Percentiles rank a stretch among this genome's conserved stretches.
These are phyloP conservation scores for Penicillium sp. DNA, from an alignment of 2,329 filamentous ascomycete genomes.

Conservation along the genomic window DNA sequence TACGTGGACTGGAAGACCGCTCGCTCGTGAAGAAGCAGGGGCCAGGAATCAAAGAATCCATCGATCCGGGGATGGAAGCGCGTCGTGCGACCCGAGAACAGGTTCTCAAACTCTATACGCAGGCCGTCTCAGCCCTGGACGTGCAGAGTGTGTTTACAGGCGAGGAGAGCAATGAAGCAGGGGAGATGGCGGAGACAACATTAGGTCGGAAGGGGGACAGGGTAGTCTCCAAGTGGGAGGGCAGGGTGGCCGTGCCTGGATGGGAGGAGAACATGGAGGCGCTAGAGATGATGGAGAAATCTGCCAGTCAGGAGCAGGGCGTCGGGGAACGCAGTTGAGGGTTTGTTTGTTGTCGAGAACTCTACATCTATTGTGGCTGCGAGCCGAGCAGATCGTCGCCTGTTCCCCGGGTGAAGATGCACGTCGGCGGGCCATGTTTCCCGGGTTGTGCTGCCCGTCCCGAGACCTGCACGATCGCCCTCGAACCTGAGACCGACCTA, in stretches of 20 bases:
- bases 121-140: slow-evolving; percentile 59
- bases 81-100: slow-evolving; percentile 32
- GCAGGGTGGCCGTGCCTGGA: slow-evolving; percentile 27
- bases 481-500: neutral
- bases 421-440: slow-evolving; percentile 6
- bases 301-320: slow-evolving; percentile 5
- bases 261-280: slow-evolving; percentile 42
- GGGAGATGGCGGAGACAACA: slow-evolving; percentile 29
- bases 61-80: neutral
- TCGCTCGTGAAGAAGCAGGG: slow-evolving; percentile 26
- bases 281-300: slow-evolving; percentile 30
- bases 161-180: slow-evolving; percentile 30
- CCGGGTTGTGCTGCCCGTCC: slow-evolving; percentile 8
- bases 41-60: slow-evolving; percentile 16
- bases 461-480: slow-evolving; percentile 7
- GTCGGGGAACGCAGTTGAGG: slow-evolving; percentile 23
- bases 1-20: slow-evolving; percentile 34
- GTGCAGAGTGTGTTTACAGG: slow-evolving; percentile 62
- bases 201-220: slow-evolving; percentile 30
- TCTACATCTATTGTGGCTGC: neutral
- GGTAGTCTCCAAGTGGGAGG: slow-evolving; percentile 33
- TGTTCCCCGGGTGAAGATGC: slow-evolving; percentile 5
- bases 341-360: slow-evolving; percentile 1
- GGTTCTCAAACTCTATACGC: slow-evolving; percentile 33
- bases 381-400: neutral